phyloP scores from a whole-genome alignment of 2,329 filamentous ascomycete genomes.

The Triangularia verruculosa region DNA sequence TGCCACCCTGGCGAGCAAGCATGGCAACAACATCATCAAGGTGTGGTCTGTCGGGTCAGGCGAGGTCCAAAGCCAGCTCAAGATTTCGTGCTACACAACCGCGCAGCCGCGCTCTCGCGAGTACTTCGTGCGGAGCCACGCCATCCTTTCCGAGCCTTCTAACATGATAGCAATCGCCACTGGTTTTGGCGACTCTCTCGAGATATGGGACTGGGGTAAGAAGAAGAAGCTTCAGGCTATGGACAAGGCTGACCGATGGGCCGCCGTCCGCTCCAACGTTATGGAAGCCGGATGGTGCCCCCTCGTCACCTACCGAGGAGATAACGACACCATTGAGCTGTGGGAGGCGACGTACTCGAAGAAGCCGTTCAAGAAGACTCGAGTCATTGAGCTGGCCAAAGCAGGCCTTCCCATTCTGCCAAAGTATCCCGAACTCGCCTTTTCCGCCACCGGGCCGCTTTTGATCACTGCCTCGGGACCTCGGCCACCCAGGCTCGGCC shows the following conservation, averaged over 20 bases:
- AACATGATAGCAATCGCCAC: slow-evolving; percentile 39
- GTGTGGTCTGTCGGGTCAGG: slow-evolving; percentile 30
- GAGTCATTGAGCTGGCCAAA: slow-evolving; percentile 36
- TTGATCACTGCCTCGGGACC: slow-evolving; percentile 40
- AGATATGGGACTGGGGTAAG: slow-evolving; percentile 40
- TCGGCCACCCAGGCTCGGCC: slow-evolving; percentile 37
- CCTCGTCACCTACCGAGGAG: slow-evolving; percentile 37
- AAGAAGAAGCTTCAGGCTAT: slow-evolving; percentile 41
- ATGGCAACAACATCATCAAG: slow-evolving; percentile 32
- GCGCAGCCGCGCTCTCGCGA: slow-evolving; percentile 39
- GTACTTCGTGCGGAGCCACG: slow-evolving; percentile 43
- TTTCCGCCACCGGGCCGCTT: slow-evolving; percentile 39
- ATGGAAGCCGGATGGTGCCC: slow-evolving; percentile 35
- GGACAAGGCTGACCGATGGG: slow-evolving; percentile 39
- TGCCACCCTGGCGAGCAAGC: slow-evolving; percentile 35
- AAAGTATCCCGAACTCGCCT: slow-evolving; percentile 40
- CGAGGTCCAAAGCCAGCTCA: slow-evolving; percentile 32
- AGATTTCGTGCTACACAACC: slow-evolving; percentile 40
- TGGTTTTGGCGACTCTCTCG: slow-evolving; percentile 39
- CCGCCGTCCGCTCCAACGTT: slow-evolving; percentile 36
- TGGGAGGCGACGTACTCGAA: slow-evolving; percentile 32
- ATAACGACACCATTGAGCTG: slow-evolving; percentile 34
- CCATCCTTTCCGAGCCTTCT: slow-evolving; percentile 40
- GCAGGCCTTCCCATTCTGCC: slow-evolving; percentile 38
- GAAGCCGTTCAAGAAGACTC: slow-evolving; percentile 37